Base-by-base conservation (phyloP, 192 early-diverging fungal species). In the Spizellomyces sp. region DNA sequence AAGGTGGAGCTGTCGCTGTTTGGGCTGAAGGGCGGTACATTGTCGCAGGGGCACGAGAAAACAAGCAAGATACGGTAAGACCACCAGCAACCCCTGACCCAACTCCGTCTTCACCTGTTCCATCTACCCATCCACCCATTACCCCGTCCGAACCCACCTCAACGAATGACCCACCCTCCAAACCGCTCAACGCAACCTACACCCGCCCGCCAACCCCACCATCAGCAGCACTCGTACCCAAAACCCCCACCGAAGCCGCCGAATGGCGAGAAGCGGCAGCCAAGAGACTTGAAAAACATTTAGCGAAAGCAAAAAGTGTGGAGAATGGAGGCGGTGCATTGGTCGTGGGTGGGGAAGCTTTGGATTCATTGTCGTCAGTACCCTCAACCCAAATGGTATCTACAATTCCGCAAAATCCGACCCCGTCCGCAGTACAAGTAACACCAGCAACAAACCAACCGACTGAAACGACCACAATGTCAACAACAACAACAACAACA, bases 1-100 rank as follows among this genome's bases (percentile, higher is more conserved):
- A 63, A 64, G 70, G 70, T 36, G 70, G 70, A 9, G 61, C 60
- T 8, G 70, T 72, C 7, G 70, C 70, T 7, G 46, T 63, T 41
- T 72, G 70, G 70, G 48, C 27, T 43, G 62, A 56, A 15, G 43
- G 10, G 2, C 47, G 64, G 50, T 72, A 64, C 46, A 47, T 72
- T 17, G 50, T 72, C 36, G 17, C 41, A 6, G 50, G 14, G 17
- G 50, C 0, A n/a, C 12, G 50, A 54, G 12, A 12, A n/a, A 54
- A 0, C 12, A 19, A n/a, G 1, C 50, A 54, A 19, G 50, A 54
- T 54, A 54, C 50, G 14, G 4, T n/a, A 54, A 36, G 3, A 36
- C 1, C 3, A 36, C 27, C 0, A 36, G 50, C 12, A 54, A 54
- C 50, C 50, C 50, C 50, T 2, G 17, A 12, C 12, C 0, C 50